phyloP scores from a whole-genome alignment of 306 rosid genomes.

The Benincasa hispida region DNA sequence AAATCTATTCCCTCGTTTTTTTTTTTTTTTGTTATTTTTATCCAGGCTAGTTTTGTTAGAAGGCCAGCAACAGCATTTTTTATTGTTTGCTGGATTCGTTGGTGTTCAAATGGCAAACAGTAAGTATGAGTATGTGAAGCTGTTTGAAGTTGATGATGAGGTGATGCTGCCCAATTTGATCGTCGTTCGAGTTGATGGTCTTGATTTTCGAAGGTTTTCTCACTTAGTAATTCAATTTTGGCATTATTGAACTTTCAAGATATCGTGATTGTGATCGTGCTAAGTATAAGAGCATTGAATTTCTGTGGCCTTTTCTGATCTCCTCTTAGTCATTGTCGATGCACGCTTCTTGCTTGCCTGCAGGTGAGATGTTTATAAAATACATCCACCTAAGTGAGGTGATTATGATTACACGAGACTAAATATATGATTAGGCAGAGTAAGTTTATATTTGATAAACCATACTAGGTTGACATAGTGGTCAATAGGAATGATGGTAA shows the following conservation, averaged over 20 bases:
- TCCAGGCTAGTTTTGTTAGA: background rate
- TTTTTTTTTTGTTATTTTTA: background rate
- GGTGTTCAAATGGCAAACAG: slow-evolving; percentile 52
- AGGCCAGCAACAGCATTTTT: background rate
- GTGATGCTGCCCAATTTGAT: slow-evolving; percentile 57
- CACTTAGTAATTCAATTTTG: background rate
- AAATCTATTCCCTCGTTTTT: background rate
- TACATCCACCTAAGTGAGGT: background rate
- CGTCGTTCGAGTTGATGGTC: slow-evolving; percentile 41
- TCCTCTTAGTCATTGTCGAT: background rate
- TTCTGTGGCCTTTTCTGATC: background rate
- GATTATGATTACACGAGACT: background rate
- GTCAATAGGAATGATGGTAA: background rate
- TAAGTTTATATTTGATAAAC: background rate
- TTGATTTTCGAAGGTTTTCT: slow-evolving; percentile 29
- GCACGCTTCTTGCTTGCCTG: background rate
- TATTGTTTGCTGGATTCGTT: background rate
- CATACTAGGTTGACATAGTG: background rate
- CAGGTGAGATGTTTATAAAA: background rate
- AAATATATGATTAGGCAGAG: background rate
- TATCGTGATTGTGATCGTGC: background rate
- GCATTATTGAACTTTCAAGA: background rate
- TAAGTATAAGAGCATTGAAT: background rate
- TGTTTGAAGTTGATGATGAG: slow-evolving; percentile 60
- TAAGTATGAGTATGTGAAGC: slow-evolving; percentile 71